phyloP scores from a whole-genome alignment of 2,329 filamentous ascomycete species.

The Penicillium sp. region DNA sequence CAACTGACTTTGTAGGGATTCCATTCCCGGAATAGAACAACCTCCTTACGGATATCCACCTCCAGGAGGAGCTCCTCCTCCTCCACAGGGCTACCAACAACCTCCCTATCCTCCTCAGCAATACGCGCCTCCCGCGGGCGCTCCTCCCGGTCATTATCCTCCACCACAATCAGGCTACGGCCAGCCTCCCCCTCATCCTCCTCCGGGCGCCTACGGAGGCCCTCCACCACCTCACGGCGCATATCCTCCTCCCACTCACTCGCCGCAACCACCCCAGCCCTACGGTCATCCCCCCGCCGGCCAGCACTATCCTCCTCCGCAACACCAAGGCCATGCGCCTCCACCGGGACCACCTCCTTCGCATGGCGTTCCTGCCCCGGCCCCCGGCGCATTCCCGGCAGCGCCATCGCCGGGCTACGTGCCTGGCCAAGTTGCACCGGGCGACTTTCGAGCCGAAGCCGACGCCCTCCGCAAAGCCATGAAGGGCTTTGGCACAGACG shows the following conservation, averaged over 20 bases:
- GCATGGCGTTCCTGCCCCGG: slow-evolving; percentile 26
- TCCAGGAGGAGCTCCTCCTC: slow-evolving; percentile 17
- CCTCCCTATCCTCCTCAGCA: slow-evolving; percentile 22
- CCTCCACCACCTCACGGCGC: slow-evolving; percentile 24
- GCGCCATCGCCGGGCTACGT: slow-evolving; percentile 70
- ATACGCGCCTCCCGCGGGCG: slow-evolving; percentile 32
- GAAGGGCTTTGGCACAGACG: slow-evolving; percentile 91
- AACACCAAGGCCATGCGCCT: slow-evolving; percentile 25
- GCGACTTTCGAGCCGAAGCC: slow-evolving; percentile 62
- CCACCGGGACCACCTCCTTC: slow-evolving; percentile 12
- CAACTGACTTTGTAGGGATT: too few relatives aligned
- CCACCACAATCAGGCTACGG: slow-evolving; percentile 31
- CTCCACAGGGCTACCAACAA: slow-evolving; percentile 23
- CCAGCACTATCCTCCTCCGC: slow-evolving; percentile 13
- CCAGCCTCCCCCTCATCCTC: slow-evolving; percentile 26
- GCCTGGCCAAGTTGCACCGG: slow-evolving; percentile 60
- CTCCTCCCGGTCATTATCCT: slow-evolving; percentile 34
- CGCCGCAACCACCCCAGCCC: slow-evolving; percentile 7
- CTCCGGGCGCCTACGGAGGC: slow-evolving; percentile 26
- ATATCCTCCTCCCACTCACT: slow-evolving; percentile 9
- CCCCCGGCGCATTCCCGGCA: slow-evolving; percentile 46
- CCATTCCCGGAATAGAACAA: slow-evolving; percentile 12
- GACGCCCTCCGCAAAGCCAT: slow-evolving; percentile 71
- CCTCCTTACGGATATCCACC: slow-evolving; percentile 23
- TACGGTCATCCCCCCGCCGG: slow-evolving; percentile 12